A percentile compares a stretch with the other conserved stretches of the same genome.
Evolutionary conservation across 2,329 filamentous ascomycete species (phyloP).

Genomic region (Pleurostoma richardsiae): DNA sequence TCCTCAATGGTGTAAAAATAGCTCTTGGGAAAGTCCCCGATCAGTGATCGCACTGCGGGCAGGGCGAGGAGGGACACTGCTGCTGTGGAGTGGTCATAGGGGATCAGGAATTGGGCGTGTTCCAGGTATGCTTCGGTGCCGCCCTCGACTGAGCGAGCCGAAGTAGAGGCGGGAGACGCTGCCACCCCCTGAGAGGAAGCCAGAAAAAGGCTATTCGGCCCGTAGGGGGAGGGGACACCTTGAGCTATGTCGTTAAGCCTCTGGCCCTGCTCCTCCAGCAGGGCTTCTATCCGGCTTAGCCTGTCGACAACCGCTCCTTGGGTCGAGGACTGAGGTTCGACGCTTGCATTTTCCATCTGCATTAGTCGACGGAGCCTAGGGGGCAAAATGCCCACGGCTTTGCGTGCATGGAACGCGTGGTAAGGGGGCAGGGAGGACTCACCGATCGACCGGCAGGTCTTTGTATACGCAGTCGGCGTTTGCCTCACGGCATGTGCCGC

Average conservation of each 20-base stretch:
- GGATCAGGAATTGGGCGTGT: constrained; percentile 28
- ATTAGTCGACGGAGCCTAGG: too few species aligned
- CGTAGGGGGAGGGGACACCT: constrained; percentile 1
- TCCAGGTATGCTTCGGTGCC: constrained; percentile 18
- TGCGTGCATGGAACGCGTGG: background rate
- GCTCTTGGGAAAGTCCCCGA: constrained; percentile 24
- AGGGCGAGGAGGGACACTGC: constrained; percentile 25
- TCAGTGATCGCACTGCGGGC: constrained; percentile 23
- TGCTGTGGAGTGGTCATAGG: constrained; percentile 24
- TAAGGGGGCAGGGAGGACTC: background rate
- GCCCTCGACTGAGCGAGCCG: constrained; percentile 7
- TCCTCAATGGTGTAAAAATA: constrained; percentile 28
- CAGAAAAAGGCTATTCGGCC: constrained; percentile 3
- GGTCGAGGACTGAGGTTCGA: constrained; percentile 21
- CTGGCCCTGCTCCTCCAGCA: constrained; percentile 17
- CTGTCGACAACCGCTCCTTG: constrained; percentile 28
- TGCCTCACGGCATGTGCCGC: constrained; percentile 30
- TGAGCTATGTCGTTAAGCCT: constrained; percentile 10
- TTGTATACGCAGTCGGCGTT: constrained; percentile 33
- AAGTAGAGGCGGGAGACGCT: constrained; percentile 7
- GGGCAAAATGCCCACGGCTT: background rate
- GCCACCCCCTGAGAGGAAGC: constrained; percentile 5
- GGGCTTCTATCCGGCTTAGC: constrained; percentile 29
- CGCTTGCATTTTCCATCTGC: constrained; percentile 10
- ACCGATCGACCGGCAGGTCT: constrained; percentile 24